phyloP scores from a whole-genome alignment of 164 flowering plant genomes.

The Umbellularia californica region DNA sequence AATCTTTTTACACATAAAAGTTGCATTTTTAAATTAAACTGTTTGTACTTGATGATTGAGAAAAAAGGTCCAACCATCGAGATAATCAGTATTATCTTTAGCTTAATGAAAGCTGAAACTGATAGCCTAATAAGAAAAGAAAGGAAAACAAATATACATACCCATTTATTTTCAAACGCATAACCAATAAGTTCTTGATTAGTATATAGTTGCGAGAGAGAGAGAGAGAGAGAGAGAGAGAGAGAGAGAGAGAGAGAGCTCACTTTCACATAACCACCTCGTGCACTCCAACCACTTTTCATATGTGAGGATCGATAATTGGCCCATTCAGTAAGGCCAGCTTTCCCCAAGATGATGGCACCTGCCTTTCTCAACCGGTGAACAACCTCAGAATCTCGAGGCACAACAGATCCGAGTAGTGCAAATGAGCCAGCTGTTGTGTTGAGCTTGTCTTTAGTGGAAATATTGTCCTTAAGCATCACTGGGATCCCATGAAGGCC shows the following conservation, averaged over 20 bases:
- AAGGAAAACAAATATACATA: no score
- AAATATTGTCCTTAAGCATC: slow-evolving; percentile 33
- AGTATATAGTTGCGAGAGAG: neutral
- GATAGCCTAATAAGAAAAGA: no score
- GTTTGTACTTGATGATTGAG: no score
- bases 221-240: neutral
- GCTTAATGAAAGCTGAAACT: no score
- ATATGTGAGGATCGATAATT: slow-evolving; percentile 12
- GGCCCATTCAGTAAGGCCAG: slow-evolving; percentile 39
- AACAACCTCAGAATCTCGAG: slow-evolving; percentile 34
- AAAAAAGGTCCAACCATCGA: no score
- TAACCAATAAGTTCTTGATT: no score
- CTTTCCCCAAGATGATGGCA: slow-evolving; percentile 40
- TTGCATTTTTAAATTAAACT: no score
- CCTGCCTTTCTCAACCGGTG: slow-evolving; percentile 27
- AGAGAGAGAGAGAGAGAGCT: neutral
- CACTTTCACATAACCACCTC: slow-evolving; percentile 31
- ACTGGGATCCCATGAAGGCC: slow-evolving; percentile 54
- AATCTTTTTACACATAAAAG: no score
- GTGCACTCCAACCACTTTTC: slow-evolving; percentile 37
- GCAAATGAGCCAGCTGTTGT: slow-evolving; percentile 44
- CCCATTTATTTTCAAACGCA: no score
- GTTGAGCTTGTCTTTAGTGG: slow-evolving; percentile 31
- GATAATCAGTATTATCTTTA: no score
- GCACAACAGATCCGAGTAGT: slow-evolving; percentile 26